A percentile compares a stretch with the other conserved stretches of the same genome.
Evolutionary conservation across 768 basidiomycete genomes (phyloP).

Genomic region (Trametes cingulata): DNA sequence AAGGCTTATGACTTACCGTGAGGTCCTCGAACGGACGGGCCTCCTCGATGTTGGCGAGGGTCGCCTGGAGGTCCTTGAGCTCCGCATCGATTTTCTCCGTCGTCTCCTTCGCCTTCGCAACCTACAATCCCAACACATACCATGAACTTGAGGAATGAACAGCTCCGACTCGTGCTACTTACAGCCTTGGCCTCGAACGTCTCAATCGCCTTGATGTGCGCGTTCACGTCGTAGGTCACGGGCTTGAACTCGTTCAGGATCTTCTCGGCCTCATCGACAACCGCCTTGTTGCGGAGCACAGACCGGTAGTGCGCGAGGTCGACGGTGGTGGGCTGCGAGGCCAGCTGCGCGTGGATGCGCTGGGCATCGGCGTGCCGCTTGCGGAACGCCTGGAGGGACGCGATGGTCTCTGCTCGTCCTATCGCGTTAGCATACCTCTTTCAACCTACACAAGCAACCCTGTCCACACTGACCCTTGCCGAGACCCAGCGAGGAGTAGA

Average conservation of each 20-base stretch:
- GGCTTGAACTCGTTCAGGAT: slow-evolving; percentile 88
- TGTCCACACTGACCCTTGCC: slow-evolving; percentile 68
- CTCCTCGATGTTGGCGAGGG: slow-evolving; percentile 95
- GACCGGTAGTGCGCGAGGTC: slow-evolving; percentile 92
- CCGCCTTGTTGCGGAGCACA: slow-evolving; percentile 86
- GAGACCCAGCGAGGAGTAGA: slow-evolving; percentile 80
- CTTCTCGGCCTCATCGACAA: slow-evolving; percentile 94
- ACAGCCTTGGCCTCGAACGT: slow-evolving; percentile 97
- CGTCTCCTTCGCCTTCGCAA: slow-evolving; percentile 87
- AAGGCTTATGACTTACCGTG: slow-evolving; percentile 63
- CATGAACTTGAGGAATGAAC: not conserved
- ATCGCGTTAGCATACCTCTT: not conserved
- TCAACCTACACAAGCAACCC: not conserved
- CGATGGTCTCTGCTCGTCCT: slow-evolving; percentile 71
- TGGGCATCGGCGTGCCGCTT: slow-evolving; percentile 92
- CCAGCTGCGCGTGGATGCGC: slow-evolving; percentile 62
- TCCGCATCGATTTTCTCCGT: slow-evolving; percentile 88
- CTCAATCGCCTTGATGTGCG: slow-evolving; percentile 93
- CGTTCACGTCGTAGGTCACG: slow-evolving; percentile 85
- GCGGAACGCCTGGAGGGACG: slow-evolving; percentile 91
- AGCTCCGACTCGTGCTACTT: slow-evolving; percentile 35
- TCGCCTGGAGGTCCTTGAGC: slow-evolving; percentile 86
- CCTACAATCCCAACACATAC: slow-evolving; percentile 42
- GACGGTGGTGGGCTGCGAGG: slow-evolving; percentile 75
- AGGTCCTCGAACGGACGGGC: slow-evolving; percentile 97